Base-by-base conservation (phyloP, 305 asterid genomes). In the Caryopteris hybrid region DNA sequence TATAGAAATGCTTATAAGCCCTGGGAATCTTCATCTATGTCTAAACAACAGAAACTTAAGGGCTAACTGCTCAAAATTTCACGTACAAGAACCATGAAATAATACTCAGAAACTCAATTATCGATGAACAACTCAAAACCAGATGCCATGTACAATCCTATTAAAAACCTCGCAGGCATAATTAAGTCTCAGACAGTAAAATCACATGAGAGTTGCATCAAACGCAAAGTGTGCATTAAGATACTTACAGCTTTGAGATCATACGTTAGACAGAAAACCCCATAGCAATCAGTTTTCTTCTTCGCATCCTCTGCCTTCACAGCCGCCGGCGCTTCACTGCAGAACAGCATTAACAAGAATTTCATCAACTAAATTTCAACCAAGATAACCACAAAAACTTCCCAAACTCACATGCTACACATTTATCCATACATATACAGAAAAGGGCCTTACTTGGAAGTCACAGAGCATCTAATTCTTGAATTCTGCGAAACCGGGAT, bases 181-280 rank as follows among this genome's bases (percentile, higher is more conserved):
- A 14, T 13, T 6, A 53, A 20, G n/a, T 56, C 50, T 6, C 8
- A 60, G 17, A 54, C 36, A 31, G 16, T 8, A 9, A 33, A 65
- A 20, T 58, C 66, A 67, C 46, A 31, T 1, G 43, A 22, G 36
- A 66, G 12, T 60, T 60, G 29, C 2, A 36, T 66, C 74, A 16
- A 76, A 60, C 43, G 61, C 63, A 38, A 68, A 22, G 21, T 14
- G 66, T 48, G 80, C 65, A 53, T 0, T 4, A 50, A 64, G 65
- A 48, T 4, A 80, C 95, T 86, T 68, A 94, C 99, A 82, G 97
- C 92, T 73, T 72, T 82, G 77, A 94, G 99, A 79, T 94, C 97
- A 86, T 94, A 91, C 76, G 99, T 94, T 71, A 94, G 96, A 64
- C 97, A 91, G 63, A 91, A 91, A 63, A 94, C 92, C 17, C 97